These are phyloP conservation scores for Hydrangea macrophylla DNA, from an alignment of 148 eudicot genomes.

Conservation along the genomic window DNA sequence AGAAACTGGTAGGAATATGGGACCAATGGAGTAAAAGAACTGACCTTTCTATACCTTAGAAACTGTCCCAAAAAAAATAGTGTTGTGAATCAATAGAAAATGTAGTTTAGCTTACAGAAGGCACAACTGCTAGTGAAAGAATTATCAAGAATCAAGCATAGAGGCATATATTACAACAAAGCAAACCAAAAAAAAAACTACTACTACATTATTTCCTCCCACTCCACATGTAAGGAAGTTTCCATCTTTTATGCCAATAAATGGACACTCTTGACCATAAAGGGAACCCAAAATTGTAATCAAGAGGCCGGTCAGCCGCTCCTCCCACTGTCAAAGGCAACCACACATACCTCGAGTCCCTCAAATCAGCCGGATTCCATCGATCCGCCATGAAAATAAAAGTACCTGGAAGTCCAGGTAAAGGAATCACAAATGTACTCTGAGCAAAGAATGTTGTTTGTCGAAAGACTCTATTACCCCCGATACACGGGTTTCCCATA, in stretches of 20 bases:
- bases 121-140: background rate
- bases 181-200: background rate
- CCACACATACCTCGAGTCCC: constrained; percentile 96
- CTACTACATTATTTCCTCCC: constrained; percentile 21
- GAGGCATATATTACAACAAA: constrained; percentile 6
- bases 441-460: constrained; percentile 83
- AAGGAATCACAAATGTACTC: constrained; percentile 83
- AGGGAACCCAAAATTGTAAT: constrained; percentile 86
- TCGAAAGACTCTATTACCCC: constrained; percentile 65
- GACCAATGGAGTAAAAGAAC: background rate
- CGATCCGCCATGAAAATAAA: constrained; percentile 91
- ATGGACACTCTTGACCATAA: constrained; percentile 88
- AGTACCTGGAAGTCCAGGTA: constrained; percentile 59
- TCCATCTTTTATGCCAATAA: constrained; percentile 94
- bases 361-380: constrained; percentile 91
- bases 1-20: no score
- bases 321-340: constrained; percentile 75
- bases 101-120: background rate
- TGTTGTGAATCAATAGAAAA: background rate
- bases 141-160: no score
- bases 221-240: constrained; percentile 57
- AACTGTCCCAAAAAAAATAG: no score
- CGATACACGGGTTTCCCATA: constrained; percentile 83
- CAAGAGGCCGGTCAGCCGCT: constrained; percentile 76
- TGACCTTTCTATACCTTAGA: background rate